Evolutionary conservation across 495 filamentous ascomycete genomes (phyloP), one percentile per base, ranked within the genome.

Genomic region (Aspergillus funiculosus): DNA sequence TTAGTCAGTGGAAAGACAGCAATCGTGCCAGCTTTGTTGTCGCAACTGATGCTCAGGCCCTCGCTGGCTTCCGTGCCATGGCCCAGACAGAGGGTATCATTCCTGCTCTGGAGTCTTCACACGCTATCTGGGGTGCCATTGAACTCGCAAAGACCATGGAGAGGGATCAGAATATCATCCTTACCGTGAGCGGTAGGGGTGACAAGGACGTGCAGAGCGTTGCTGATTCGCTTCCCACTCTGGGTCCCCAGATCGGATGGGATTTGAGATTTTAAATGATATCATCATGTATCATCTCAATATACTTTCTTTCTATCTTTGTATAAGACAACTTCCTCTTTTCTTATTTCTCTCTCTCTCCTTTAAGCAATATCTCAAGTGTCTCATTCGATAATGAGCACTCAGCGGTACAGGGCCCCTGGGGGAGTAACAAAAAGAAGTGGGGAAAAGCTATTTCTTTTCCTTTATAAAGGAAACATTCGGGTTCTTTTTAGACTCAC

Each of bases 171-270:
- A 86, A 96, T 62, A 72, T 98, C 14, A 91, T 98, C n/a, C 86
- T 98, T 27, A 96, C 91, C 67, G 60, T 98, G 20, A 88, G 83
- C 57, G 92, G 92, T 11, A 75, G 92, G 53, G 92, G 92, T 27
- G 92, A 98, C 60, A 98, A 98, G 77, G 92, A 98, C 64, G 92
- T 98, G 28, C 89, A 97, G 80, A 94, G 86, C 59, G 91, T 98
- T 28, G 92, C 92, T 2, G 92, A 98, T 48, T 88, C 94, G 66
- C 68, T 98, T 53, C 92, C 92, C 17, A 83, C 71, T 46, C 58
- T 98, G 48, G 92, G 92, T 0, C 94, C 94, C 6, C 67, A 82
- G 72, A 97, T 98, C 63, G 88, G 87, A 44, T 98, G 92, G 92
- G 91, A 97, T 72, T 67, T 98, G 70, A 78, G 92, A 37, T 95